These are phyloP conservation scores for Mortierella sp. DNA, from an alignment of 371 early-diverging fungal species.

Conservation along the genomic window DNA sequence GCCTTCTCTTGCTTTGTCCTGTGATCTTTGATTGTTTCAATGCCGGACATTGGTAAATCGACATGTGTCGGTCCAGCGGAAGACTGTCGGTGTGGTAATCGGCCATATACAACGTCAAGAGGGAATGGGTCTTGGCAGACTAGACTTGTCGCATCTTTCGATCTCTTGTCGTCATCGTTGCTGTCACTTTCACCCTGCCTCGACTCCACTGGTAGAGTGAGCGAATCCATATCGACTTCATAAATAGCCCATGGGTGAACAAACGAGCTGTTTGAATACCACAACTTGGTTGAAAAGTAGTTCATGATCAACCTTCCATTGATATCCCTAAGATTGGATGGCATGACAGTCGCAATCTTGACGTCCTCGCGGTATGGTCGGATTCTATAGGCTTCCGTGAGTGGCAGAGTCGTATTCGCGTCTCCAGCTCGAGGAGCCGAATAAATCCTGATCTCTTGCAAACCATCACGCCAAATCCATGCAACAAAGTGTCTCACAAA, in stretches of 20 bases:
- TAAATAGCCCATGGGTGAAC: constrained; percentile 45
- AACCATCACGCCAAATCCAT: constrained; percentile 57
- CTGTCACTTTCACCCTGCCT: not conserved
- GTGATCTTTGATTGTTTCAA: not conserved
- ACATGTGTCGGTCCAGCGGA: not conserved
- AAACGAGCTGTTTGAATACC: constrained; percentile 40
- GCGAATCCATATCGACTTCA: constrained; percentile 32
- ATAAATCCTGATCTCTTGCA: constrained; percentile 44
- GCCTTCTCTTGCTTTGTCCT: constrained; percentile 19
- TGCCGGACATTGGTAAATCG: not conserved
- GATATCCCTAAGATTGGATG: constrained; percentile 13
- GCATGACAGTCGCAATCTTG: constrained; percentile 28
- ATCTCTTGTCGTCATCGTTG: constrained; percentile 20
- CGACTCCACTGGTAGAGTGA: not conserved
- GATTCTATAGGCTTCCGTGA: constrained; percentile 21
- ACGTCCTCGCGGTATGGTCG: constrained; percentile 23
- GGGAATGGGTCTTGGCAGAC: constrained; percentile 39
- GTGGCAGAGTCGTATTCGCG: not conserved
- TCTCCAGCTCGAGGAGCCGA: constrained; percentile 21
- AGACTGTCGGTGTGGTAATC: not conserved
- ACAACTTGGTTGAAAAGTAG: constrained; percentile 28
- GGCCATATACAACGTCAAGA: constrained; percentile 23
- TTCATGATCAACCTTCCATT: constrained; percentile 22
- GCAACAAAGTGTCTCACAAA: constrained; percentile 55
- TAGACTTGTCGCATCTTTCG: constrained; percentile 24